Evolutionary conservation across 2,329 filamentous ascomycete genomes (phyloP), one percentile per base, ranked within the genome.

Genomic region (Fusarium brachygibbosum): DNA sequence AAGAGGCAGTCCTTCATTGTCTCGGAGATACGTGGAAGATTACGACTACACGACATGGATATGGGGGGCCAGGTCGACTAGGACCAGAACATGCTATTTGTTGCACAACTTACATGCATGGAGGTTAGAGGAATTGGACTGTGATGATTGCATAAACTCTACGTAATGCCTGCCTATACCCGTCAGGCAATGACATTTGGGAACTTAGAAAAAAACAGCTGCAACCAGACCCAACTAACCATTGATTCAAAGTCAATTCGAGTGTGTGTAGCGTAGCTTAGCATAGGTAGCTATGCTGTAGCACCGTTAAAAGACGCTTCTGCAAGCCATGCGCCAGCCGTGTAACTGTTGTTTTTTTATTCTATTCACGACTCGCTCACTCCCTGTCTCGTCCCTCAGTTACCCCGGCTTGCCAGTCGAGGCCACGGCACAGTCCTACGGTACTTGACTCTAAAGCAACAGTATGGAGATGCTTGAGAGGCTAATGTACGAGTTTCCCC

Each of bases 291-390:
- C 28, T 21, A 32, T 56, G 19, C 52, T 46, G 23, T 35, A 40
- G 23, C 53, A 56, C 54, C 54, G 53, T 68, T 68, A 28, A 23
- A 17, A 42, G 35, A 21, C 60, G 29, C 60, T 58, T 64, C 53
- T 68, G 54, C 66, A 68, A 61, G 66, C 54, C 65, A 45, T 49
- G 60, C 21, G 41, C 42, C 40, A 40, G 9, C 40, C 28, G 21
- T 17, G n/a, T 44, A 56, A 62, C 54, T 41, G 25, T 50, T 41
- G 13, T 52, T 23, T 35, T 50, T 28, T 29, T 44, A 16, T 25
- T 44, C 10, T 44, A 28, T n/a, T 51, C 48, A 40, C 48, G 23
- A 49, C 45, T 49, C 31, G 31, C 28, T 46, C 44, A 49, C 21
- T 21, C 45, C 40, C 40, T 42, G 40, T 25, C 45, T 19, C 16